Evolutionary conservation across 106 monocot species (phyloP), one percentile per base, ranked within the genome.

Genomic region (Dendrobium chrysotoxum): DNA sequence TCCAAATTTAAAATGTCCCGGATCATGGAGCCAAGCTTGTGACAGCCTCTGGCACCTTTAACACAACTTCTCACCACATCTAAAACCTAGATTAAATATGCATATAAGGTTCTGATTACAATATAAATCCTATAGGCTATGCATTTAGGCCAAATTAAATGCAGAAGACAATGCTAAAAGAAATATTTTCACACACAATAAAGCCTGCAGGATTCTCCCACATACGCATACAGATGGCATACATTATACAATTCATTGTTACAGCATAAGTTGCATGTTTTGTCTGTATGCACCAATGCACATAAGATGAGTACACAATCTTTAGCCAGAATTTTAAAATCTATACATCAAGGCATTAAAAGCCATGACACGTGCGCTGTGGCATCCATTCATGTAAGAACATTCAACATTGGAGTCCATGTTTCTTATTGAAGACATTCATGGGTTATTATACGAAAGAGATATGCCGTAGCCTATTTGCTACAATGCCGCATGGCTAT

Each of bases 41-140:
- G 75, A 21, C 85, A 82, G 46, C 66, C 38, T 28, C 58, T 54
- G 30, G 55, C 70, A 42, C 75, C 78, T 85, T 75, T 82, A 80
- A 88, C 75, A 77, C 91, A 99, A 79, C 84, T 85, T 76, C 86
- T 95, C 66, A 95, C 78, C 77, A 99, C 83, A 71, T 88, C 90
- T 55, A 99, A 80, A 46, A 88, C 87, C 99, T 99, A 83, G 5
- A 81, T 65, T 40, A 81, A 28, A 68, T 25, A 40, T 42, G 8
- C 20, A 5, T 35, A 31, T 70, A 23, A 70, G 31, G 15, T 70
- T 70, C 30, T 35, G 35, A 11, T 12, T 70, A 35, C 70, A 0
- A 70, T 35, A 70, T 31, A 70, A 82, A 77, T 42, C 40, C 40
- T 61, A 28, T 1, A 57, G 1, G 23, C 25, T 26, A 67, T 12